Conservation (phyloP, 768 basidiomycete species). For the Candolleomyces aberdarensis region DNA sequence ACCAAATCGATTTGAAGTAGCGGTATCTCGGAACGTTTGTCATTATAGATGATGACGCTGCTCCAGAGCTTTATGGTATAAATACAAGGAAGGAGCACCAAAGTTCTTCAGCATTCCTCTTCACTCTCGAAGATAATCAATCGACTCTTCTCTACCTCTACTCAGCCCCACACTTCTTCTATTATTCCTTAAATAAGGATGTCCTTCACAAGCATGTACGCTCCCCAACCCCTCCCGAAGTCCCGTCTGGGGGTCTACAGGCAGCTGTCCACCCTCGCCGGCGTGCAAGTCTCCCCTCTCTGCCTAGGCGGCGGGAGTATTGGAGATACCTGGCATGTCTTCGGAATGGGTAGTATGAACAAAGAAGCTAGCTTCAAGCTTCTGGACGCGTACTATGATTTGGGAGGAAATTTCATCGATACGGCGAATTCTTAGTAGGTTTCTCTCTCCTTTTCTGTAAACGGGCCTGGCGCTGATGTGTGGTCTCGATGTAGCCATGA, state of each 20-base stretch:
- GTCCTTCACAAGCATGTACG: neutral
- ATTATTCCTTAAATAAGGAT: neutral
- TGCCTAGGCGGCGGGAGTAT: slow-evolving; percentile 37
- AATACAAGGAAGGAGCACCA: no score
- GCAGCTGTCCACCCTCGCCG: slow-evolving; percentile 15
- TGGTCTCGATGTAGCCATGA: slow-evolving; percentile 33
- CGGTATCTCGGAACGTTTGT: no score
- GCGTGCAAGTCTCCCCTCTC: slow-evolving; percentile 37
- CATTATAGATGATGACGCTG: no score
- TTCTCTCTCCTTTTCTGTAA: neutral
- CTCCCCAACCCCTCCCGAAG: neutral
- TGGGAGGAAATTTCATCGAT: slow-evolving; percentile 46
- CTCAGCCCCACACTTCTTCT: no score
- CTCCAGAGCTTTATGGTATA: no score
- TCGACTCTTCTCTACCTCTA: no score
- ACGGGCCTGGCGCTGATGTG: neutral
- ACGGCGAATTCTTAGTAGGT: slow-evolving; percentile 40
- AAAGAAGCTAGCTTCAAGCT: slow-evolving; percentile 40
- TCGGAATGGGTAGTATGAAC: slow-evolving; percentile 29
- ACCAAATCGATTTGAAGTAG: no score
- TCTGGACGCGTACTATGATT: slow-evolving; percentile 36
- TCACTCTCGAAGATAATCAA: no score
- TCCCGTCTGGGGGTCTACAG: neutral
- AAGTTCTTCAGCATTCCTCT: no score
- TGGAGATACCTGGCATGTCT: slow-evolving; percentile 29